Base-by-base conservation (phyloP, 805 yeast genomes). In the Lipomyces lipofer region DNA sequence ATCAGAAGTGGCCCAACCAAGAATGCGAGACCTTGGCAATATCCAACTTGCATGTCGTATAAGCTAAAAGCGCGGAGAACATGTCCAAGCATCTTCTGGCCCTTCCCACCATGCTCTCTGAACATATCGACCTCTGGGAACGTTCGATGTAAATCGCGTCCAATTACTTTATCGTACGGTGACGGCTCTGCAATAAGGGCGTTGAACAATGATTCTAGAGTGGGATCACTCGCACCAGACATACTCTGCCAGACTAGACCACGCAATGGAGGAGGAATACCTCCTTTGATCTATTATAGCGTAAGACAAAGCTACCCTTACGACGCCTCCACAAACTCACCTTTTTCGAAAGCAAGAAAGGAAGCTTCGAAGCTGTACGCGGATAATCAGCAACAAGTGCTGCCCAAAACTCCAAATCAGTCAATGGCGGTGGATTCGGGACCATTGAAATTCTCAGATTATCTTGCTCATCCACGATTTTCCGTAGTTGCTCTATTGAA, bases 11-110 rank as follows among this genome's bases (percentile, higher is more conserved):
- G 81, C 1, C 85, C 86, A 10, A 82, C 85, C 43, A 83, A 69
- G 62, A 83, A 83, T 24, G 84, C 76, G 17, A 83, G 69, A 5
- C 88, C 88, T 66, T 83, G 88, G 65, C 88, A 83, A 64, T 83
- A 83, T 9, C 88, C 88, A 60, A 83, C 78, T 60, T 82, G 84
- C 49, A 76, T 75, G 67, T 83, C 86, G 64, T 80, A 83, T 59
- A 82, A 79, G 46, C 83, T 80, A 62, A 79, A 83, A 0, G 85
- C 86, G 52, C 83, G 80, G 56, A 83, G 71, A 28, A 83, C 77
- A 25, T 77, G 76, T 35, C 81, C 82, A 52, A 83, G 75, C 58
- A 73, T 72, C 8, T 64, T 57, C 49, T 78, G 74, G 21, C 81
- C 80, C 28, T 54, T 65, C 13, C 73, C 75, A 17, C 71, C 69